phyloP scores from a whole-genome alignment of 805 yeast genomes.

The Metschnikowia vanudenii region DNA sequence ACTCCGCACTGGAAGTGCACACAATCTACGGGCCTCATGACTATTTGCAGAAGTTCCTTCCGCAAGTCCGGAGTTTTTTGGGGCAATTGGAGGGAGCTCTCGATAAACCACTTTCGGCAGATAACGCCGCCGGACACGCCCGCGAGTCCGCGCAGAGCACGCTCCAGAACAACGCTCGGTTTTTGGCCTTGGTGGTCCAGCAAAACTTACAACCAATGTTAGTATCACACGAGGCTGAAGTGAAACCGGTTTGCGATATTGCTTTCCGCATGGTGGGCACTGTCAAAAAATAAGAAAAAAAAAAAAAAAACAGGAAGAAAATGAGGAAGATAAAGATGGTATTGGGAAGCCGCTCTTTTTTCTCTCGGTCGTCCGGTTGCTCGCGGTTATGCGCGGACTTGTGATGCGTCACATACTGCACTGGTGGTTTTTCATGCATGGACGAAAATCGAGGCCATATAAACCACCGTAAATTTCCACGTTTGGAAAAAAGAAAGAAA shows the following conservation, averaged over 20 bases:
- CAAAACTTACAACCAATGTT: constrained; percentile 3
- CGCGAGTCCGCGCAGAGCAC: constrained; percentile 14
- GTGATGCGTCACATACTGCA: constrained; percentile 3
- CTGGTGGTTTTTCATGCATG: constrained; percentile 6
- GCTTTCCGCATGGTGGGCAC: not conserved
- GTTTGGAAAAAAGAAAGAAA: not conserved
- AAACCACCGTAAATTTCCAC: constrained; percentile 3
- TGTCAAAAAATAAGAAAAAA: not conserved
- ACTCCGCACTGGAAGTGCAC: constrained; percentile 2
- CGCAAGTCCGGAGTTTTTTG: constrained; percentile 14
- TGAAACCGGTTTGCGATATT: not conserved
- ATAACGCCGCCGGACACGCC: not conserved
- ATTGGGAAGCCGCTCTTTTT: no score
- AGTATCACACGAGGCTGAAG: not conserved
- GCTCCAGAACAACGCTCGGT: constrained; percentile 32
- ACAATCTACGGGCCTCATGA: constrained; percentile 9
- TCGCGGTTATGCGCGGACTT: constrained; percentile 6
- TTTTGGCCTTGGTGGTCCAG: constrained; percentile 22
- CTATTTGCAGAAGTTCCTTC: constrained; percentile 11
- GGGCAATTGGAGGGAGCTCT: constrained; percentile 14
- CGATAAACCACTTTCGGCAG: not conserved
- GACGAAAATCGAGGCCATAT: constrained; percentile 2
- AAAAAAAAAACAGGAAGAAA: not conserved
- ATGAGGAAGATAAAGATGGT: no score
- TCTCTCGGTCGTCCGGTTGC: constrained; percentile 1